Evolutionary conservation across 768 basidiomycete genomes (phyloP).

Genomic region (Arthromyces matolae): DNA sequence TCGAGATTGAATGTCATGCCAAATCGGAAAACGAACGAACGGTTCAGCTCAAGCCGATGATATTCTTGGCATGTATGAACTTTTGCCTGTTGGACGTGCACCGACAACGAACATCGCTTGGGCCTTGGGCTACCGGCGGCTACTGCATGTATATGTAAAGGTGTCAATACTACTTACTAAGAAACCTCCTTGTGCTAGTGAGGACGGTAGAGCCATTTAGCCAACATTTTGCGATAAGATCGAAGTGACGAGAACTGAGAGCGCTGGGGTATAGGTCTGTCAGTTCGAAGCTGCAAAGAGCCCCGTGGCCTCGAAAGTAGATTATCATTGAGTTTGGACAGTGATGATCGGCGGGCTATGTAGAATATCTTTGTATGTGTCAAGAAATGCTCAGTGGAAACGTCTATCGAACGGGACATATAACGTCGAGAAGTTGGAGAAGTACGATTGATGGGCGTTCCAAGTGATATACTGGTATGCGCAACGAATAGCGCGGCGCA

Average conservation of each 20-base stretch:
- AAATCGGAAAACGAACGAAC: background rate
- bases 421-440: conserved; percentile 16
- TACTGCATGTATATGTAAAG: background rate
- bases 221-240: conserved; percentile 13
- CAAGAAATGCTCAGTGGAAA: background rate
- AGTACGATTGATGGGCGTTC: background rate
- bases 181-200: no score
- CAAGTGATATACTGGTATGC: no score
- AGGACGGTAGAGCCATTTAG: no score
- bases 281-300: background rate
- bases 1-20: conserved; percentile 1
- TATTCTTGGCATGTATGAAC: background rate
- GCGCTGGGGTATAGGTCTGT: conserved; percentile 1
- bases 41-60: background rate
- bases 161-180: no score
- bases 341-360: conserved; percentile 1
- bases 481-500: no score
- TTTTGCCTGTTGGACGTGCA: background rate
- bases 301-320: background rate
- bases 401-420: conserved; percentile 10
- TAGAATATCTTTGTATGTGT: background rate
- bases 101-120: conserved; percentile 5
- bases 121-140: background rate
- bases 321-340: no score
- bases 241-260: conserved; percentile 9